phyloP scores from a whole-genome alignment of 140 eudicot genomes.

The Senecio squalidus region DNA sequence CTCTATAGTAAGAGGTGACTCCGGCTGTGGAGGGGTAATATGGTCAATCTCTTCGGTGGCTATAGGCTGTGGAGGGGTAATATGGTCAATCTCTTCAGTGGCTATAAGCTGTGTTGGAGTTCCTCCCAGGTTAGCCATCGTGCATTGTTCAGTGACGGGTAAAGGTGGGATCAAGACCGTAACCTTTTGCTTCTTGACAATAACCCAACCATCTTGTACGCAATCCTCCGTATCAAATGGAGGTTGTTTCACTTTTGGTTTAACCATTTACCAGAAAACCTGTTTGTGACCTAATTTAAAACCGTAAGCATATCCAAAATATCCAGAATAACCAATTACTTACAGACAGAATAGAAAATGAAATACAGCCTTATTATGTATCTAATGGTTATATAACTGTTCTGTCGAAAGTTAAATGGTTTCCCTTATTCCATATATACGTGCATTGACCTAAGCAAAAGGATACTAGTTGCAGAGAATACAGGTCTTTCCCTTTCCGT shows the following conservation, averaged over 20 bases:
- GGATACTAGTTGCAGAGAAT: too few relatives aligned
- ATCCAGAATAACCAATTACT: too few relatives aligned
- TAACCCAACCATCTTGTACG: slow-evolving; percentile 63
- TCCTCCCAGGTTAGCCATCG: slow-evolving; percentile 23
- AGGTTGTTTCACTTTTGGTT: slow-evolving; percentile 35
- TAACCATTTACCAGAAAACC: slow-evolving; percentile 43
- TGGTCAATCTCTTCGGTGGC: slow-evolving; percentile 20
- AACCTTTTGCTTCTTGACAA: slow-evolving; percentile 82
- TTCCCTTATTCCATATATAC: too few relatives aligned
- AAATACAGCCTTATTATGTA: too few relatives aligned
- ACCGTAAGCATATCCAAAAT: neutral
- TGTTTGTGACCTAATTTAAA: slow-evolving; percentile 12
- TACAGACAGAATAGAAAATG: too few relatives aligned
- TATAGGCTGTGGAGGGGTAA: slow-evolving; percentile 19
- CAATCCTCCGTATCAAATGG: slow-evolving; percentile 24
- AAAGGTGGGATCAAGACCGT: slow-evolving; percentile 73
- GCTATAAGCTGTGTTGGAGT: slow-evolving; percentile 24
- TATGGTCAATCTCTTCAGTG: slow-evolving; percentile 23
- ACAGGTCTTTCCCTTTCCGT: too few relatives aligned
- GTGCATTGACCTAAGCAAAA: too few relatives aligned
- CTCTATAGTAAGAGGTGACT: slow-evolving; percentile 30
- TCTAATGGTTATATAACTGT: too few relatives aligned
- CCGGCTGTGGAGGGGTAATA: slow-evolving; percentile 18
- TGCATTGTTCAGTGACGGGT: slow-evolving; percentile 32
- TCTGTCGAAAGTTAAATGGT: too few relatives aligned